phyloP scores from a whole-genome alignment of 2,329 filamentous ascomycete genomes.

The Pseudogymnoascus pannorum region DNA sequence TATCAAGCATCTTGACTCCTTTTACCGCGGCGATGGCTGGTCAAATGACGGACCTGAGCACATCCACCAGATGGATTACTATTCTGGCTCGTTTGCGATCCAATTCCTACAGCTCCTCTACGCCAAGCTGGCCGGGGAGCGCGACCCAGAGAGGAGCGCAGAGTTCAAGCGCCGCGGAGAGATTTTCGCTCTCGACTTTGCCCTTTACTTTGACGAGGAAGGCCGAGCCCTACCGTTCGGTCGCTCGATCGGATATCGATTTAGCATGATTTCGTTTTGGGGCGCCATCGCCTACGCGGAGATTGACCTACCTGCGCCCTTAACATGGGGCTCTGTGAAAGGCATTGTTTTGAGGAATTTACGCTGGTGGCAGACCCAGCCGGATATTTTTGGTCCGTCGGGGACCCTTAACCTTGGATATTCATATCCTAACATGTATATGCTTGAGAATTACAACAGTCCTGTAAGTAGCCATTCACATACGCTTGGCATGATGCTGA shows the following conservation, averaged over 20 bases:
- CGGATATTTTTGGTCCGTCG: constrained; percentile 65
- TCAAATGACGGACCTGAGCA: constrained; percentile 73
- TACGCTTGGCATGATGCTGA: neutral
- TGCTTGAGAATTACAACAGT: constrained; percentile 71
- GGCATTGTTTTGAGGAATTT: constrained; percentile 67
- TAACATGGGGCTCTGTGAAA: constrained; percentile 74
- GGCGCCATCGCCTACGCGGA: constrained; percentile 68
- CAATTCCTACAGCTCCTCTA: constrained; percentile 74
- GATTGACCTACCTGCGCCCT: constrained; percentile 61
- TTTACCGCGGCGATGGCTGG: constrained; percentile 77
- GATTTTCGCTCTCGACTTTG: constrained; percentile 60
- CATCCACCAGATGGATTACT: constrained; percentile 81
- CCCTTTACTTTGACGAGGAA: constrained; percentile 68
- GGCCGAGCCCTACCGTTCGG: constrained; percentile 68
- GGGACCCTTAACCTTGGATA: constrained; percentile 59
- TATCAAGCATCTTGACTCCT: constrained; percentile 71
- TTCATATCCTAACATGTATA: constrained; percentile 70
- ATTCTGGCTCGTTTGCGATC: constrained; percentile 75
- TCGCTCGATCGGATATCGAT: constrained; percentile 72
- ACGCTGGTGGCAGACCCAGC: constrained; percentile 71
- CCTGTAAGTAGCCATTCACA: constrained; percentile 44
- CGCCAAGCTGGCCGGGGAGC: constrained; percentile 58
- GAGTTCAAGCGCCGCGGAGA: constrained; percentile 65
- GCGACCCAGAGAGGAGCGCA: constrained; percentile 55
- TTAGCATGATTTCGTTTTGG: constrained; percentile 82